Evolutionary conservation across 2,329 filamentous ascomycete genomes (phyloP).

Genomic region (Aspergillus puulaauensis): DNA sequence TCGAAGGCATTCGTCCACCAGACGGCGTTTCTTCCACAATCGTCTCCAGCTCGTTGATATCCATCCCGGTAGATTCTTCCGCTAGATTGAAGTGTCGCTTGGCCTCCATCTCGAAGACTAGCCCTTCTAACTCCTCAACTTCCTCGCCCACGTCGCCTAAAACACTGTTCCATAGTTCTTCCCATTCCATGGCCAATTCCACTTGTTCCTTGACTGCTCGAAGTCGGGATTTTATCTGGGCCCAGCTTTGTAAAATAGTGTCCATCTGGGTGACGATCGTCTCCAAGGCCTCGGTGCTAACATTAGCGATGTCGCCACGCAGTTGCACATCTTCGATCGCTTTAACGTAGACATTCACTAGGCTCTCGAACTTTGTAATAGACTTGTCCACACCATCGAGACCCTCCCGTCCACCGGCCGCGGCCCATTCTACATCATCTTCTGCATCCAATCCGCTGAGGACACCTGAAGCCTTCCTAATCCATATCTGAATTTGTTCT

Average conservation of each 20-base stretch:
- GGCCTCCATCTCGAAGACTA: conserved; percentile 98
- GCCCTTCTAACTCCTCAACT: conserved; percentile 71
- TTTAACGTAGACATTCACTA: conserved; percentile 88
- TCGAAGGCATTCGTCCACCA: conserved; percentile 51
- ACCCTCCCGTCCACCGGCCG: conserved; percentile 70
- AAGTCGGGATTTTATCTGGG: conserved; percentile 73
- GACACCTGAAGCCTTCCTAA: conserved; percentile 85
- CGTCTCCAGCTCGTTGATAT: conserved; percentile 86
- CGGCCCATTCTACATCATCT: conserved; percentile 94
- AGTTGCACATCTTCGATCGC: conserved; percentile 91
- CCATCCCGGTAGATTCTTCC: conserved; percentile 61
- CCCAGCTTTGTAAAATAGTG: conserved; percentile 78
- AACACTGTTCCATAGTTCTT: conserved; percentile 92
- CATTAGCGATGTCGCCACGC: conserved; percentile 70
- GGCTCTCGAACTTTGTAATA: conserved; percentile 78
- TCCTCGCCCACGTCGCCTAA: conserved; percentile 91
- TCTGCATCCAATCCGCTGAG: conserved; percentile 87
- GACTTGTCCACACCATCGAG: conserved; percentile 62
- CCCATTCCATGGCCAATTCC: conserved; percentile 98
- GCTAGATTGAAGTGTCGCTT: conserved; percentile 76
- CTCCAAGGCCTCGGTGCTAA: conserved; percentile 70
- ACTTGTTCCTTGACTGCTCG: conserved; percentile 84
- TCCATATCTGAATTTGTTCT: conserved; percentile 92
- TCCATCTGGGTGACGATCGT: conserved; percentile 87
- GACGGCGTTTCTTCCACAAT: conserved; percentile 84